Evolutionary conservation across 148 eudicot species (phyloP).

Genomic region (Rhododendron ferrugineum): DNA sequence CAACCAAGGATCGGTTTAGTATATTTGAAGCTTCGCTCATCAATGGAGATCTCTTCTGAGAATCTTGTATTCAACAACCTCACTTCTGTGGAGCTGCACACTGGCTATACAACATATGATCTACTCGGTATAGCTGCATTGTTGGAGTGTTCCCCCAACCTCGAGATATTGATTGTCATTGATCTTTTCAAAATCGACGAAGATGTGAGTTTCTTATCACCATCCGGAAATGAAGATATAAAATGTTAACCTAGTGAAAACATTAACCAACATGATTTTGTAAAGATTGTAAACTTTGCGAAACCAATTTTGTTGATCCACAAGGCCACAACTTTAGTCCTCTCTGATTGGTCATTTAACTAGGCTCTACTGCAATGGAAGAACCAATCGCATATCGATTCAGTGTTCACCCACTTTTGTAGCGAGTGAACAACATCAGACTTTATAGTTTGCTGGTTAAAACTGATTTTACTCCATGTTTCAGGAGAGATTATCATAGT

Average conservation of each 20-base stretch:
- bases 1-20: not conserved
- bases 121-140: constrained; percentile 5
- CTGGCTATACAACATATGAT: not conserved
- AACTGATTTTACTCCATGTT: not conserved
- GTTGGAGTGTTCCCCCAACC: constrained; percentile 3
- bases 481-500: constrained; percentile 1
- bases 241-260: not conserved
- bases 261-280: not conserved
- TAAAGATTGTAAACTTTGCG: not conserved
- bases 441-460: no score
- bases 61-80: not conserved
- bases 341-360: not conserved
- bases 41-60: not conserved
- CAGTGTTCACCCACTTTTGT: not conserved
- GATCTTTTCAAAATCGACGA: not conserved
- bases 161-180: not conserved
- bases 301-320: not conserved
- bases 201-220: not conserved
- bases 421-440: not conserved
- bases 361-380: not conserved
- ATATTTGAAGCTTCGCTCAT: not conserved
- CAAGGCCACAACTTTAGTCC: not conserved
- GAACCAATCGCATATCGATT: not conserved
- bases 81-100: not conserved
- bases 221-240: not conserved